A percentile compares a stretch with the other conserved stretches of the same genome.
Evolutionary conservation across 192 early-diverging fungal species (phyloP).

Genomic region (Kickxella alabastrina): DNA sequence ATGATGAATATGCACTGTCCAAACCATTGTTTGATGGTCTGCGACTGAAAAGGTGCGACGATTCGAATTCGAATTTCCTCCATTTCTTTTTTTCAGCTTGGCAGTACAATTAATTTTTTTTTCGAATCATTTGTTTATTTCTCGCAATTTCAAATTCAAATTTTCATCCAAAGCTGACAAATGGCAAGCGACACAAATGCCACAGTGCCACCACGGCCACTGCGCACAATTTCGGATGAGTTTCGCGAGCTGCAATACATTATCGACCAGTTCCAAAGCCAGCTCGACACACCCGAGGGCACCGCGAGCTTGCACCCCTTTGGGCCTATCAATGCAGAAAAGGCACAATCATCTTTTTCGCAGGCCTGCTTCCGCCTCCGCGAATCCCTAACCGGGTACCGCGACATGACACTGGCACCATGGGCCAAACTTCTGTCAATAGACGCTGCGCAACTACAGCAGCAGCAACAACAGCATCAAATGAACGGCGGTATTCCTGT

Average conservation of each 20-base stretch:
- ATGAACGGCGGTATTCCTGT: not conserved
- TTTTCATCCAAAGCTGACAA: not conserved
- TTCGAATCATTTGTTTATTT: not conserved
- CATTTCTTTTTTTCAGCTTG: no score
- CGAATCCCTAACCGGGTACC: conserved; percentile 20
- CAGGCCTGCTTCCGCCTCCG: conserved; percentile 33
- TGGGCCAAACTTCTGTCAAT: conserved; percentile 20
- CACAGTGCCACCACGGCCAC: conserved; percentile 14
- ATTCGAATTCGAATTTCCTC: no score
- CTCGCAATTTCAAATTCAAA: no score
- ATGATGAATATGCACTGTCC: no score
- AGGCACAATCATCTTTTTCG: conserved; percentile 18
- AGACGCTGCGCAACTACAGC: not conserved
- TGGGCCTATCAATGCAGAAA: conserved; percentile 32
- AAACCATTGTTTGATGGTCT: no score
- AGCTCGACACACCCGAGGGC: conserved; percentile 29
- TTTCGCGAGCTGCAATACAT: conserved; percentile 34
- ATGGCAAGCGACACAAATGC: conserved; percentile 8
- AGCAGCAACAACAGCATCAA: not conserved
- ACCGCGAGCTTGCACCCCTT: conserved; percentile 37
- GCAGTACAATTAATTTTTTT: no score
- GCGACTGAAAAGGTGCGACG: no score
- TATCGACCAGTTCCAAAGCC: conserved; percentile 28
- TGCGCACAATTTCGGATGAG: conserved; percentile 41
- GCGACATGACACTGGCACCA: conserved; percentile 32